Conservation (phyloP, 768 basidiomycete genomes). For the Pulveroboletus frians region DNA sequence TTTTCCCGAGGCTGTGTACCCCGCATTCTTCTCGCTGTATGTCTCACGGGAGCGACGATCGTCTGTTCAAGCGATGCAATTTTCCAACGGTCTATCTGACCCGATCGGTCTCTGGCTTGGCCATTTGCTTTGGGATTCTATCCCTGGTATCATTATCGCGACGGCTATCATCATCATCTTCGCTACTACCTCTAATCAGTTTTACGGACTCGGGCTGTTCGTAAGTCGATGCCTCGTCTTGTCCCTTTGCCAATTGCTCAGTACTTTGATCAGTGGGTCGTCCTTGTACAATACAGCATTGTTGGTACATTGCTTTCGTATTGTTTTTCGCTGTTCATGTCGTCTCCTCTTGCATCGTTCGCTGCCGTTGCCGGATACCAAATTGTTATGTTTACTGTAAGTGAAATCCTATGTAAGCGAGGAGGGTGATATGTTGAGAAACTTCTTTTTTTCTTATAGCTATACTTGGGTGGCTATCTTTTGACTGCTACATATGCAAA, state of each 20-base stretch:
- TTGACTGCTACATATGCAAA: conserved; percentile 70
- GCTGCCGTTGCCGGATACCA: conserved; percentile 70
- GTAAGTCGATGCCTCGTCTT: conserved; percentile 35
- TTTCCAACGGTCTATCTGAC: conserved; percentile 68
- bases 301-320: conserved; percentile 67
- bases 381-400: conserved; percentile 63
- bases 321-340: conserved; percentile 52
- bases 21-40: conserved; percentile 79
- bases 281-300: conserved; percentile 66
- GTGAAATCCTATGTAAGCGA: conserved; percentile 21
- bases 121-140: conserved; percentile 69
- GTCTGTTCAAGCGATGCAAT: conserved; percentile 74
- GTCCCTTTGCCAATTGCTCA: background rate
- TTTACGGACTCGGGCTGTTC: conserved; percentile 61
- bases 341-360: conserved; percentile 69
- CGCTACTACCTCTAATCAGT: conserved; percentile 51
- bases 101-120: conserved; percentile 74
- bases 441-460: conserved; percentile 39
- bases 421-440: background rate
- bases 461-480: conserved; percentile 64
- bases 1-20: conserved; percentile 54
- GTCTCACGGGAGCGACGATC: conserved; percentile 67
- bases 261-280: conserved; percentile 50
- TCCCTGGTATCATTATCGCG: conserved; percentile 53
- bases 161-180: conserved; percentile 63